Evolutionary conservation across 2,329 filamentous ascomycete species (phyloP).

Genomic region (Xylariaceae sp.): DNA sequence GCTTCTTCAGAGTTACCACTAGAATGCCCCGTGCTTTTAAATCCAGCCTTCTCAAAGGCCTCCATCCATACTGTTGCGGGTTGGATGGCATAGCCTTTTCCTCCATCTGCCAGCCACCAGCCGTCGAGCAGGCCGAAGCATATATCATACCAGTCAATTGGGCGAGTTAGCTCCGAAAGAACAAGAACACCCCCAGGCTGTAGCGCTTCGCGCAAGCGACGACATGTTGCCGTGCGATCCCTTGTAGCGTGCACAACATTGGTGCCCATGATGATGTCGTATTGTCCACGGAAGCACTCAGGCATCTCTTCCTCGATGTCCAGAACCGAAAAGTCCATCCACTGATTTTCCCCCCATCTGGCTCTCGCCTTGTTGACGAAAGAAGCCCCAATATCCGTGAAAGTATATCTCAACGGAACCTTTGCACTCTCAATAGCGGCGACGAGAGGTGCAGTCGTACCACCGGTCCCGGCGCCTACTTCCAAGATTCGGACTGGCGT

Average conservation of each 20-base stretch:
- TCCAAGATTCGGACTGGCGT: constrained; percentile 4
- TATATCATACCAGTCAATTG: constrained; percentile 7
- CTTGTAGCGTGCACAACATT: constrained; percentile 12
- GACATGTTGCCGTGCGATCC: constrained; percentile 4
- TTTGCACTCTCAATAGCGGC: neutral
- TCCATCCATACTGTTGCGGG: constrained; percentile 6
- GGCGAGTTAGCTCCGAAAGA: constrained; percentile 8
- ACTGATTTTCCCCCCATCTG: neutral
- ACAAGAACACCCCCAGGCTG: constrained; percentile 1
- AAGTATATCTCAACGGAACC: constrained; percentile 1
- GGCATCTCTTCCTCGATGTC: constrained; percentile 3
- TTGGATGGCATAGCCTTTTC: constrained; percentile 5
- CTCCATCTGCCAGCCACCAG: constrained; percentile 7
- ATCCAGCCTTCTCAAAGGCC: constrained; percentile 8
- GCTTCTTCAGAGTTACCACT: constrained; percentile 6
- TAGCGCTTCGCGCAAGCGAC: constrained; percentile 2
- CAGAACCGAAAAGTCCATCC: constrained; percentile 10
- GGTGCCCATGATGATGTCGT: constrained; percentile 11
- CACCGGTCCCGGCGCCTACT: neutral
- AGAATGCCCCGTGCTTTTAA: constrained; percentile 6
- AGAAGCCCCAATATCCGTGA: constrained; percentile 5
- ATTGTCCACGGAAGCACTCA: constrained; percentile 3
- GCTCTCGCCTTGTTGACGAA: constrained; percentile 1
- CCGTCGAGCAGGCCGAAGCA: constrained; percentile 10
- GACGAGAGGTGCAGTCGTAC: constrained; percentile 5